phyloP scores from a whole-genome alignment of 2,329 filamentous ascomycete species.

The Amylocarpus encephaloides region DNA sequence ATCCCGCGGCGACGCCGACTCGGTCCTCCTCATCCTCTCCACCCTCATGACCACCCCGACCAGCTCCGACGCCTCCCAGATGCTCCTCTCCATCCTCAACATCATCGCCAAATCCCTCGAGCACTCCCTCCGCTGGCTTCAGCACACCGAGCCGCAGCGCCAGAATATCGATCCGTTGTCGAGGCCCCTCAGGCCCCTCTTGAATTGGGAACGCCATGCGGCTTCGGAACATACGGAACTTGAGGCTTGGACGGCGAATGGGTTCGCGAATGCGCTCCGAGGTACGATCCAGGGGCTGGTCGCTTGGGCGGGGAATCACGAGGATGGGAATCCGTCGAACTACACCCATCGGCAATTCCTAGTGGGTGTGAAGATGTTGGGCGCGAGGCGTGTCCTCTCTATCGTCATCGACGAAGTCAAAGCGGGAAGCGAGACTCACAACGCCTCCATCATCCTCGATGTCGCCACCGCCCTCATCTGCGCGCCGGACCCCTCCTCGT shows the following conservation, averaged over 20 bases:
- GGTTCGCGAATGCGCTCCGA: conserved; percentile 51
- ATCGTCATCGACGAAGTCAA: conserved; percentile 63
- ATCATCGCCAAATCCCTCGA: conserved; percentile 65
- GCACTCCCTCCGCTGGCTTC: conserved; percentile 58
- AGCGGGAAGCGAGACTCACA: conserved; percentile 52
- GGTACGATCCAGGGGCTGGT: conserved; percentile 57
- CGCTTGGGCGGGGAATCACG: conserved; percentile 58
- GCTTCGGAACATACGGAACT: conserved; percentile 60
- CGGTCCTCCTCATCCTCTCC: conserved; percentile 65
- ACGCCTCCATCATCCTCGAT: conserved; percentile 59
- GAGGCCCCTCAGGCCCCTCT: conserved; percentile 53
- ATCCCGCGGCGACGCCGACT: conserved; percentile 58
- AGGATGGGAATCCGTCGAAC: conserved; percentile 51
- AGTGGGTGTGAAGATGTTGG: conserved; percentile 52
- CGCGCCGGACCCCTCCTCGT: conserved; percentile 48
- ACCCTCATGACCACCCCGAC: conserved; percentile 65
- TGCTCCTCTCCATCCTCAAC: conserved; percentile 65
- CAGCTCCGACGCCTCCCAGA: conserved; percentile 53
- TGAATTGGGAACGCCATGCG: conserved; percentile 53
- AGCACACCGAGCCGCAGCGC: conserved; percentile 59
- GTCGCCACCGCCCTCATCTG: conserved; percentile 64
- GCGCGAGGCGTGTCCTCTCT: conserved; percentile 52
- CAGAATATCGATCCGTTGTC: conserved; percentile 66
- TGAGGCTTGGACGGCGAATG: conserved; percentile 59
- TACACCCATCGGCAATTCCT: conserved; percentile 70